Evolutionary conservation across 495 filamentous ascomycete genomes (phyloP).

Genomic region (Lasiosphaeria hispida): DNA sequence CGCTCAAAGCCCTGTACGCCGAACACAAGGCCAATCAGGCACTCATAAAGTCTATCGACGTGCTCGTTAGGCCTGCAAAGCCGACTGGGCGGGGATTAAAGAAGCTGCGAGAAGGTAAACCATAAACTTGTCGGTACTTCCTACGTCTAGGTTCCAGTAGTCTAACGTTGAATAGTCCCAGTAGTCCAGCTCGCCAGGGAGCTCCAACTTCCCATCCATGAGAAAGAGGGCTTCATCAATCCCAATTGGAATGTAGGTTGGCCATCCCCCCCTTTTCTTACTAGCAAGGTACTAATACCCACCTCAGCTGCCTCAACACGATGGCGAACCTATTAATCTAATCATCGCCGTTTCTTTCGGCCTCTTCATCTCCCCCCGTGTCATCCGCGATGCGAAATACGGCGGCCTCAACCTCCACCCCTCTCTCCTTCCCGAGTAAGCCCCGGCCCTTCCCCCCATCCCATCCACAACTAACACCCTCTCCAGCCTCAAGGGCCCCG

Average conservation of each 20-base stretch:
- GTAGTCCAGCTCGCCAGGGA: conserved; percentile 63
- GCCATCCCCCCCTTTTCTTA: not conserved
- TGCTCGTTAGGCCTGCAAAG: conserved; percentile 79
- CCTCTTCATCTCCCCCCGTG: conserved; percentile 74
- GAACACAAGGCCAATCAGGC: conserved; percentile 54
- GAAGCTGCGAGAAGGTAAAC: conserved; percentile 62
- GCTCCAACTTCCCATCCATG: conserved; percentile 66
- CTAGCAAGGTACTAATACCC: not conserved
- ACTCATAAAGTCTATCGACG: conserved; percentile 78
- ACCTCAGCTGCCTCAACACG: conserved; percentile 52
- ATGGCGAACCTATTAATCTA: conserved; percentile 64
- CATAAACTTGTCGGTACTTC: not conserved
- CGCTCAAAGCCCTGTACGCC: conserved; percentile 65
- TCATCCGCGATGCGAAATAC: conserved; percentile 67
- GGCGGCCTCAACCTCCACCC: conserved; percentile 94
- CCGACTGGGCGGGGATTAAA: conserved; percentile 70
- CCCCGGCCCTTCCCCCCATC: not conserved
- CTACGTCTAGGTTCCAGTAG: not conserved
- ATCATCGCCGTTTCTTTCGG: conserved; percentile 97
- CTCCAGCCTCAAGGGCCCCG: conserved; percentile 65
- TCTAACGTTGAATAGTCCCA: conserved; percentile 55
- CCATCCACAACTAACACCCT: not conserved
- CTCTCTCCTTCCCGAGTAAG: conserved; percentile 83
- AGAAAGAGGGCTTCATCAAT: conserved; percentile 73
- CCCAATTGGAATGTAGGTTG: conserved; percentile 70